phyloP scores from a whole-genome alignment of 1,284 basidiomycete genomes.

The Phellinidium pouzarii region DNA sequence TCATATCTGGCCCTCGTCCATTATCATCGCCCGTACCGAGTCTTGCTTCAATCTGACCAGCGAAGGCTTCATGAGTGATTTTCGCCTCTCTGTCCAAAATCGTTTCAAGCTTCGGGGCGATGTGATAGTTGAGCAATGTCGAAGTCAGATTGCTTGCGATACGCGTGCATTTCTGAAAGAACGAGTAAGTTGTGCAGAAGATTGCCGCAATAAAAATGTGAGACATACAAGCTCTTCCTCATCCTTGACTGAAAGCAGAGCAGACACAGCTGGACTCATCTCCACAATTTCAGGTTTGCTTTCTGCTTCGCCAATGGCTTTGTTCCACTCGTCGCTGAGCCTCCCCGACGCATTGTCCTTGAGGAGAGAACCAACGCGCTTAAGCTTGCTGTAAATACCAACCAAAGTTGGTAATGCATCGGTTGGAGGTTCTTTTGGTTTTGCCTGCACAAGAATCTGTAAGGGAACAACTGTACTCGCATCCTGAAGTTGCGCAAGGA shows the following conservation, averaged over 20 bases:
- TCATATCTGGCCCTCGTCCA: conserved; percentile 80
- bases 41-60: conserved; percentile 78
- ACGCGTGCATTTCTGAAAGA: conserved; percentile 64
- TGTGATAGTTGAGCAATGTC: conserved; percentile 80
- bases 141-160: conserved; percentile 78
- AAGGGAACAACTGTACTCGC: conserved; percentile 48
- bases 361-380: conserved; percentile 59
- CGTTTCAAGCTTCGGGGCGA: conserved; percentile 82
- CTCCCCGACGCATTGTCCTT: conserved; percentile 82
- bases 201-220: conserved; percentile 17
- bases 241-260: conserved; percentile 84
- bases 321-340: conserved; percentile 75
- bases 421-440: conserved; percentile 65
- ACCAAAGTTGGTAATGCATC: conserved; percentile 62
- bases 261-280: conserved; percentile 69
- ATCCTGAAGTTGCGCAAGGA: conserved; percentile 62
- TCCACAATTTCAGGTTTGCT: conserved; percentile 72
- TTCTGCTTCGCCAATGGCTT: conserved; percentile 43
- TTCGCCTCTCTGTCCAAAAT: conserved; percentile 90
- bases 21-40: conserved; percentile 77
- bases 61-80: conserved; percentile 83
- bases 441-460: conserved; percentile 64
- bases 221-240: conserved; percentile 78
- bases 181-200: conserved; percentile 1
- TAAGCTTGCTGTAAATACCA: conserved; percentile 46